Percentiles rank a stretch among this genome's conserved stretches.
These are phyloP conservation scores for Colletotrichum zoysiae DNA, from an alignment of 2,329 filamentous ascomycete species.

Conservation along the genomic window DNA sequence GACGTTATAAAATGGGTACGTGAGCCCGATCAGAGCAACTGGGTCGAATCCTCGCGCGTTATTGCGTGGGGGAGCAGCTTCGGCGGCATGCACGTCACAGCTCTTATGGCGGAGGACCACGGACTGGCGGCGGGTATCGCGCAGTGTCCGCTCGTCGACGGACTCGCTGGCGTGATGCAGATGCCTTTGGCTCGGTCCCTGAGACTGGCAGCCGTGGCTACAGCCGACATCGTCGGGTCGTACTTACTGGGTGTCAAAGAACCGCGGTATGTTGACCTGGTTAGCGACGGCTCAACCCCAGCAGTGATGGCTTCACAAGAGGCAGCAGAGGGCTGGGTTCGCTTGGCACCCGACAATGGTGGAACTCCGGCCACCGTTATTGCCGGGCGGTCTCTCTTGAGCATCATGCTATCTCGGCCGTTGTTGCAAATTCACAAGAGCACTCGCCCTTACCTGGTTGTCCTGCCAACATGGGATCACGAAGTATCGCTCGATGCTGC, in stretches of 20 bases:
- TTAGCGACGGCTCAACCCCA: conserved; percentile 27
- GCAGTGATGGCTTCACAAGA: conserved; percentile 30
- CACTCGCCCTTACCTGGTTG: conserved; percentile 17
- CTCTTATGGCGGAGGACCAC: conserved; percentile 29
- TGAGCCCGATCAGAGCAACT: conserved; percentile 15
- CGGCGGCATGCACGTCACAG: conserved; percentile 35
- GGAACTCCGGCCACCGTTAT: conserved; percentile 20
- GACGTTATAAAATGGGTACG: conserved; percentile 34
- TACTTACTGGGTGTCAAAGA: neutral
- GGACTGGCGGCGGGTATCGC: conserved; percentile 26
- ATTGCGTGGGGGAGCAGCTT: conserved; percentile 38
- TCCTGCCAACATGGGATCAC: conserved; percentile 35
- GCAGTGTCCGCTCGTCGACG: conserved; percentile 33
- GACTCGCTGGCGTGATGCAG: conserved; percentile 16
- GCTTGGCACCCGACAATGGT: conserved; percentile 14
- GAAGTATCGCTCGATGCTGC: conserved; percentile 28
- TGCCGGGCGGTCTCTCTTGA: conserved; percentile 31
- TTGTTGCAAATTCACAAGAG: conserved; percentile 28
- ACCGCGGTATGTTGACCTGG: conserved; percentile 28
- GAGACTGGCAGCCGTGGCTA: conserved; percentile 19
- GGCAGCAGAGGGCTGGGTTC: conserved; percentile 25
- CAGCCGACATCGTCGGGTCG: conserved; percentile 10
- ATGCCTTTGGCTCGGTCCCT: conserved; percentile 25
- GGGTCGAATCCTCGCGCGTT: conserved; percentile 23
- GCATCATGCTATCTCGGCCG: conserved; percentile 23